Conservation (phyloP, 495 filamentous ascomycete species). For the Lophiostoma macrostomum region DNA sequence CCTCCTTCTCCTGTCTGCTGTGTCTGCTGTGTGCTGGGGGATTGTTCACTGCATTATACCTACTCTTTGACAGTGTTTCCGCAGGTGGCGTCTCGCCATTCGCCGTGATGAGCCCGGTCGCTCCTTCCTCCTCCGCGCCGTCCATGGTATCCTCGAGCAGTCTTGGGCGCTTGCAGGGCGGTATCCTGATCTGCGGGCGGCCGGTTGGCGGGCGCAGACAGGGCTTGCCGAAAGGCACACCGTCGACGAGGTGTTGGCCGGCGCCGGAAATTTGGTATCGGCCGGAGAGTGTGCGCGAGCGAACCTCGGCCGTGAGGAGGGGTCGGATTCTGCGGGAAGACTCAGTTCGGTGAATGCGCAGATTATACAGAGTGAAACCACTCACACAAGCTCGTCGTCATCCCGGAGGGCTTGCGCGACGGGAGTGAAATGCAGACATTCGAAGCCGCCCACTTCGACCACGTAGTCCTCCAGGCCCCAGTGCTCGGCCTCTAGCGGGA, state of each 20-base stretch:
- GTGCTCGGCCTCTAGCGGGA: constrained; percentile 77
- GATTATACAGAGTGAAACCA: constrained; percentile 18
- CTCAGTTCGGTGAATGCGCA: not conserved
- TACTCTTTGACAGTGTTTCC: not conserved
- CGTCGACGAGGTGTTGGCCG: constrained; percentile 84
- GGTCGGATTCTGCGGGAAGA: constrained; percentile 72
- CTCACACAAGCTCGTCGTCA: constrained; percentile 81
- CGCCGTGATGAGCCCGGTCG: constrained; percentile 38
- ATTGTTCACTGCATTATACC: not conserved
- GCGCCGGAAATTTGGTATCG: constrained; percentile 77
- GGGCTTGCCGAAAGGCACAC: constrained; percentile 80
- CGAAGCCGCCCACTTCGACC: constrained; percentile 78
- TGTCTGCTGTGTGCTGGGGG: not conserved
- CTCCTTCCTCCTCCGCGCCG: constrained; percentile 40
- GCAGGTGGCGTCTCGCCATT: not conserved
- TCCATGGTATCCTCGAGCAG: constrained; percentile 43
- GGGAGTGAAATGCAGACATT: constrained; percentile 84
- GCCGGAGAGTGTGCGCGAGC: constrained; percentile 70
- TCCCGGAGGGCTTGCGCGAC: constrained; percentile 69
- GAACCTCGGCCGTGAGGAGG: constrained; percentile 69
- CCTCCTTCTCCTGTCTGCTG: not conserved
- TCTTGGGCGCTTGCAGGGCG: constrained; percentile 68
- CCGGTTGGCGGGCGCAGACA: constrained; percentile 57
- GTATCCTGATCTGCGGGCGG: constrained; percentile 70
- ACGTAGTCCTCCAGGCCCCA: constrained; percentile 94